These are phyloP conservation scores for Arthrinium phaeospermum DNA, from an alignment of 2,329 filamentous ascomycete species.

Conservation along the genomic window DNA sequence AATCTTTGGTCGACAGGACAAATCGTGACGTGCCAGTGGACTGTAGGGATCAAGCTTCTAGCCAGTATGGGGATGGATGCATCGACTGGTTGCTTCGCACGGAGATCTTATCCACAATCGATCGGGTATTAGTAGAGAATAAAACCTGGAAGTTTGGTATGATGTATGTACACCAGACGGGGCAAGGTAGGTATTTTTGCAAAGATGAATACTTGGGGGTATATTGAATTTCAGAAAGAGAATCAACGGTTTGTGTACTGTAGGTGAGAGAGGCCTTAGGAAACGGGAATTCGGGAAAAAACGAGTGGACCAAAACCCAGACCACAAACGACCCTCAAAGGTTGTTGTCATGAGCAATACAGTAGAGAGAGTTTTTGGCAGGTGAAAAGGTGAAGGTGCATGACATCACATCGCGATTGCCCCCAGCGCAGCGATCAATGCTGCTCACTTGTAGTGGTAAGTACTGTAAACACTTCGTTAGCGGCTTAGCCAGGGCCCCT, in stretches of 20 bases:
- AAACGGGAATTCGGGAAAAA: neutral
- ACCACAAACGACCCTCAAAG: neutral
- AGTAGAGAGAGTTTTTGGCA: slow-evolving; percentile 5
- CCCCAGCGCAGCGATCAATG: neutral
- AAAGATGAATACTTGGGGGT: neutral
- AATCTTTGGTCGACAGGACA: neutral
- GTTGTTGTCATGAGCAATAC: neutral
- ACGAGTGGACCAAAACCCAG: neutral
- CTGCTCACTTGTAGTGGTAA: neutral
- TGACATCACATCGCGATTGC: slow-evolving; percentile 11
- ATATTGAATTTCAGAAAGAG: neutral
- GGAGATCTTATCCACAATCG: neutral
- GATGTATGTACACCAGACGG: neutral
- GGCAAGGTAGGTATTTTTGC: neutral
- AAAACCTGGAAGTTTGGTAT: neutral
- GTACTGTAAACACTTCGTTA: slow-evolving; percentile 1
- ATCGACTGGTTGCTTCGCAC: neutral
- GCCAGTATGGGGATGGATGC: neutral
- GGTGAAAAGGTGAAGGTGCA: slow-evolving; percentile 3
- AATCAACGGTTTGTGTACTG: neutral
- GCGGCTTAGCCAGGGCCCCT: slow-evolving; percentile 1
- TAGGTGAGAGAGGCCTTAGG: neutral
- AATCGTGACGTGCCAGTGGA: neutral
- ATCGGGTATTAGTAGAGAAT: neutral
- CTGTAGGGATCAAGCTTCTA: slow-evolving; percentile 3